These are phyloP conservation scores for Neurospora sp. DNA, from an alignment of 495 filamentous ascomycete genomes.

Conservation along the genomic window DNA sequence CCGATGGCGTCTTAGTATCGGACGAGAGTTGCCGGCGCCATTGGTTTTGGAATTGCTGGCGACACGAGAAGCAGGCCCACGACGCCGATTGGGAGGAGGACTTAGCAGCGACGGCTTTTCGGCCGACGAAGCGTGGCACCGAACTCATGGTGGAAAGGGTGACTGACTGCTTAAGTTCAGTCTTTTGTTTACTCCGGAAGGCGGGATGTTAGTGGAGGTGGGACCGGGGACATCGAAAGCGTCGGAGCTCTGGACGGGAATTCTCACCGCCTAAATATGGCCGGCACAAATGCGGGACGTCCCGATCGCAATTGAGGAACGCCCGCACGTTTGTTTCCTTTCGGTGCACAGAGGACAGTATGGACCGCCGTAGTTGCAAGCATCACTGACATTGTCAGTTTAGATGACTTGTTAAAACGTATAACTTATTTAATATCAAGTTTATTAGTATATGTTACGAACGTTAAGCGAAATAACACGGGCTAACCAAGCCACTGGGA, in stretches of 20 bases:
- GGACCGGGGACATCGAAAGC: neutral
- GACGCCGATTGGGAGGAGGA: neutral
- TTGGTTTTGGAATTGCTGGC: neutral
- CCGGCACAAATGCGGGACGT: neutral
- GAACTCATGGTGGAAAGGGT: slow-evolving; percentile 9
- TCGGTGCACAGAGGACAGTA: neutral
- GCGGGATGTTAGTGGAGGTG: neutral
- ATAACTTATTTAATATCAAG: neutral
- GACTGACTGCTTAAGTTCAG: neutral
- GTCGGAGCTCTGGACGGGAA: neutral
- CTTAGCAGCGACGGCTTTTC: neutral
- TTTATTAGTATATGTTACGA: neutral
- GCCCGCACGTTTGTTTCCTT: neutral
- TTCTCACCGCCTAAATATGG: neutral
- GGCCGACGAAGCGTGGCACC: slow-evolving; percentile 11
- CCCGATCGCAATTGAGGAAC: neutral
- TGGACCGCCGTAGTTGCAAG: neutral
- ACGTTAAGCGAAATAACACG: too few relatives aligned
- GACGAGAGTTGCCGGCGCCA: neutral
- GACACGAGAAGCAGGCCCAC: slow-evolving; percentile 5
- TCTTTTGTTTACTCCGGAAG: neutral
- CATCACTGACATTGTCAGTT: neutral
- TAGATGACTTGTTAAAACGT: neutral
- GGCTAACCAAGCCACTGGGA: too few relatives aligned
- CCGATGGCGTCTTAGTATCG: neutral